Conservation (phyloP, 768 basidiomycete genomes). For the Trametes cinnabarina region DNA sequence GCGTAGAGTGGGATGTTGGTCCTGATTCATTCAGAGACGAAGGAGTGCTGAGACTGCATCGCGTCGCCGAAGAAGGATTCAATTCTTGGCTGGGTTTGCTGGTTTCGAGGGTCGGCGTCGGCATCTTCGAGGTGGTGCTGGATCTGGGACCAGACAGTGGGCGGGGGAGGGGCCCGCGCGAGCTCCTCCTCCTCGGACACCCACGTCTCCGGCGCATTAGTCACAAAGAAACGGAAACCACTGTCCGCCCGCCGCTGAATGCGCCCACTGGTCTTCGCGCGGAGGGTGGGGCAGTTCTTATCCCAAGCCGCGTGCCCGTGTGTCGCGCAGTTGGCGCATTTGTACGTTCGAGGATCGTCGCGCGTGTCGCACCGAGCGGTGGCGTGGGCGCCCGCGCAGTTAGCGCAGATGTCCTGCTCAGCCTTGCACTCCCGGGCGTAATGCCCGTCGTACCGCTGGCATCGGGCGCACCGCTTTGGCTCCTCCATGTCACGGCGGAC, state of each 20-base stretch:
- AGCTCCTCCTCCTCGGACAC: conserved; percentile 5
- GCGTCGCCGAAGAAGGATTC: background rate
- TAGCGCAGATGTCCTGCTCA: conserved; percentile 17
- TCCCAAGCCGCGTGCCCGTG: conserved; percentile 32
- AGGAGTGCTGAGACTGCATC: background rate
- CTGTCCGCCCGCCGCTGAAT: background rate
- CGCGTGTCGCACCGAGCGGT: conserved; percentile 17
- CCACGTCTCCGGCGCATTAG: background rate
- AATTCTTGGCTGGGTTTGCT: background rate
- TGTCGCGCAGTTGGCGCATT: conserved; percentile 29
- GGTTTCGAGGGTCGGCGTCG: background rate
- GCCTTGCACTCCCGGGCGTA: conserved; percentile 17
- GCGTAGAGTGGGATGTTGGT: background rate
- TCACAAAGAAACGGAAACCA: conserved; percentile 11
- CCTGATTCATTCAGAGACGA: background rate
- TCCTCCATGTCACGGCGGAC: conserved; percentile 23
- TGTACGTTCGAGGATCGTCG: background rate
- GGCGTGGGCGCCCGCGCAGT: conserved; percentile 22
- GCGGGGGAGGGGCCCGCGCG: background rate
- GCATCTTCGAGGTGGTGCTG: background rate
- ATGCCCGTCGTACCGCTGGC: conserved; percentile 23
- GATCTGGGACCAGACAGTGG: conserved; percentile 6
- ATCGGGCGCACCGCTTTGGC: conserved; percentile 30
- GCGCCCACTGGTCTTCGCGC: background rate
- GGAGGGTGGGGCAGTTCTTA: conserved; percentile 19